Percentiles rank a stretch among this genome's conserved stretches.
Evolutionary conservation across 2,329 filamentous ascomycete species (phyloP).

Genomic region (Aspergillus fischeri): DNA sequence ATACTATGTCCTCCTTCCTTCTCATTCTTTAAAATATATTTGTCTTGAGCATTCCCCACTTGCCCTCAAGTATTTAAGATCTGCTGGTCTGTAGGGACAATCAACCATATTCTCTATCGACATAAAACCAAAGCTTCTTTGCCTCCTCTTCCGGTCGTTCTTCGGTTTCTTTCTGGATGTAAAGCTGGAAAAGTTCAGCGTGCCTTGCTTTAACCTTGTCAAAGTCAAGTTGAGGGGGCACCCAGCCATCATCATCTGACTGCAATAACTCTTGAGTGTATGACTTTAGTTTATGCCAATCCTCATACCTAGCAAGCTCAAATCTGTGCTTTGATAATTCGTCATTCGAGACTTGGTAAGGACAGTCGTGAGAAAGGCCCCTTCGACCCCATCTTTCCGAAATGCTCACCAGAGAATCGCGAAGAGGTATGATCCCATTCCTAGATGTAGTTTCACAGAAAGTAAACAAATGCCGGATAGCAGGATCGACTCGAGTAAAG

Average conservation of each 20-base stretch:
- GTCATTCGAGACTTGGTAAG: slow-evolving; percentile 5
- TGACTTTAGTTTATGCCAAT: slow-evolving; percentile 11
- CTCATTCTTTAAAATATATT: no score
- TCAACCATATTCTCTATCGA: not conserved
- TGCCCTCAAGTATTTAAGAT: no score
- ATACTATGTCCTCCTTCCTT: no score
- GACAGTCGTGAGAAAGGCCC: slow-evolving; percentile 1
- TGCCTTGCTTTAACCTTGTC: slow-evolving; percentile 10
- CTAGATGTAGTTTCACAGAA: slow-evolving; percentile 7
- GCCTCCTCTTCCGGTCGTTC: slow-evolving; percentile 9
- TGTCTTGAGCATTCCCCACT: no score
- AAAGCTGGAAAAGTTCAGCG: slow-evolving; percentile 12
- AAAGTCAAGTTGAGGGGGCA: slow-evolving; percentile 16
- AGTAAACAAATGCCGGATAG: slow-evolving; percentile 4
- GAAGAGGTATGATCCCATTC: slow-evolving; percentile 13
- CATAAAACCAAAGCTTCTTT: slow-evolving; percentile 12
- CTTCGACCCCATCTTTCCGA: slow-evolving; percentile 6
- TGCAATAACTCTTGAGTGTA: slow-evolving; percentile 16
- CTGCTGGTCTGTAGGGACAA: no score
- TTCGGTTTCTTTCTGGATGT: slow-evolving; percentile 6
- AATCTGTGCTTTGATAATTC: slow-evolving; percentile 6
- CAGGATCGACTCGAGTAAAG: slow-evolving; percentile 6
- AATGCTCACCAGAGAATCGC: slow-evolving; percentile 10
- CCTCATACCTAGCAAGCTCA: slow-evolving; percentile 10
- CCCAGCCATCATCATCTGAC: slow-evolving; percentile 17